Evolutionary conservation across 1,284 basidiomycete species (phyloP), one percentile per base, ranked within the genome.

Genomic region (Bothia castanella): DNA sequence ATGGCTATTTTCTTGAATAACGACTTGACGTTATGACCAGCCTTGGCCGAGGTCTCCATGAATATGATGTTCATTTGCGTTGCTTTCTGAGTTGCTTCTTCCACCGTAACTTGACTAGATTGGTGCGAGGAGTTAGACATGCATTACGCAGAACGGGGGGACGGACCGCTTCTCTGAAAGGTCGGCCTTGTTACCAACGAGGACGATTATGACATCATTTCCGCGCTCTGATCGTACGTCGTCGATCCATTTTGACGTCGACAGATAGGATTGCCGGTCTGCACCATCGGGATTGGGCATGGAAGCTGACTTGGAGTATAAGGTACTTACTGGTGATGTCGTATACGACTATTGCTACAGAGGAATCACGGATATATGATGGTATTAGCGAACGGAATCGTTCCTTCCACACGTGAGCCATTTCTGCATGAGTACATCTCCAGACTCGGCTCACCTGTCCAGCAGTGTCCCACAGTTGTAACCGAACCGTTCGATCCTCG

Each of bases 171-270:
- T 93, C 69, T 94, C 92, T 31, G 89, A 92, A 56, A 97, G 74
- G 74, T 99, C 97, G 17, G 97, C 97, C 78, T 99, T 99, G 76
- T 99, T 99, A 43, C 97, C 97, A 7, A 99, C 97, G 14, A 99
- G 76, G 16, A 98, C 96, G 61, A 99, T 97, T 63, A 99, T 98
- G 30, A 99, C 97, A 66, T 99, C 97, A 72, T 88, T 92, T 54
- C 97, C 97, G 63, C 97, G 79, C 71, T 99, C 97, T 55, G 94
- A 96, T 49, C 95, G 83, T 35, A 99, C 97, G 64, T 99, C 97
- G 69, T 99, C 97, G 73, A 99, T 96, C 97, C 97, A 99, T 74
- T 98, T 99, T 34, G 89, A 83, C 19, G 97, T 99, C 56, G 97
- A 97, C 55, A 96, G 73, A 81, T 99, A 99, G 19, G 94, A 97